Base-by-base conservation (phyloP, 345 rosid species). In the Kandelia obovata region DNA sequence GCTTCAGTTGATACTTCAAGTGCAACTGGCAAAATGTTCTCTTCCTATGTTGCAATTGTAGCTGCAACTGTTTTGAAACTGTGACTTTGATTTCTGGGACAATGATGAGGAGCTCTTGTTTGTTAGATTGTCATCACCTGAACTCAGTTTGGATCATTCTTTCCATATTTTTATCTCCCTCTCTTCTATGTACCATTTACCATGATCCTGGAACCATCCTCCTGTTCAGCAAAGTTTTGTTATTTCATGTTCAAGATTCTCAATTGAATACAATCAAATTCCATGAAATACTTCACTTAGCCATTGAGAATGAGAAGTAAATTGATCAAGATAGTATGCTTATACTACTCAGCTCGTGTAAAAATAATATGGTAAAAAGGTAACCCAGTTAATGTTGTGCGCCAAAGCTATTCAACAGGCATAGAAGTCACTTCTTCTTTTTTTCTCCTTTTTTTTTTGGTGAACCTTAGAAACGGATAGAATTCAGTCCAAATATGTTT, bases 11-110 rank as follows among this genome's bases (percentile, higher is more conserved):
- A 83, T 73, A 3, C 82, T 30, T 87, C 96, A 7, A 71, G 66
- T 49, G 89, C 86, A 30, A 67, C 67, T n/a, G 52, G 27, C 15
- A 57, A 32, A 8, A 25, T 61, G 26, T 25, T 76, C 16, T 71
- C 77, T 28, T 8, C 21, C 6, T 61, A 66, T 39, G 67, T 73
- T 39, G 76, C 76, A 58, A 46, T 79, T 64, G 61, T 76, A 34
- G 75, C 80, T 17, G 70, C 84, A 7, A 55, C 81, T 70, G 75
- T 74, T 35, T 68, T 82, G 49, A 73, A 73, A 71, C 65, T 84
- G 71, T 84, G 78, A 83, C 61, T 43, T 69, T 63, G 43, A 8
- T 3, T 70, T 64, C n/a, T 16, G 0, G 43, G 52, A 11, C 59
- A 56, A 3, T 25, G 13, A 51, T 20, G 34, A 65, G 17, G 78